Evolutionary conservation across 768 basidiomycete species (phyloP).

Genomic region (Russula foetens): DNA sequence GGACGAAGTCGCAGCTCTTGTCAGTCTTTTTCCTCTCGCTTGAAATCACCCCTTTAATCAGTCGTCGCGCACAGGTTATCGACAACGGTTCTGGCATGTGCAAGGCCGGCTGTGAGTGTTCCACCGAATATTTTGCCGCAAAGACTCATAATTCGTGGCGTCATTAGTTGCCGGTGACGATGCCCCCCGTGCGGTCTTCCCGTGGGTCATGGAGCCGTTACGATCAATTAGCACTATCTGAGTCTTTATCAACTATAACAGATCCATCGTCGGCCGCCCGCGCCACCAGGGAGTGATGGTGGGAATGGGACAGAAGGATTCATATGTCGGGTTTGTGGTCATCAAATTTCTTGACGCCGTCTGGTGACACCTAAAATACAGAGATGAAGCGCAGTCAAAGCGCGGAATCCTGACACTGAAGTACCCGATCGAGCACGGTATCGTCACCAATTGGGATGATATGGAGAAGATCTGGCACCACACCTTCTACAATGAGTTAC

Average conservation of each 20-base stretch:
- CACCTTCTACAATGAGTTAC: constrained; percentile 84
- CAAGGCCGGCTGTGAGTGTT: constrained; percentile 92
- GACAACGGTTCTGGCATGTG: constrained; percentile 99
- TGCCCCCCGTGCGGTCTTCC: constrained; percentile 93
- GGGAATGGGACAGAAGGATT: constrained; percentile 95
- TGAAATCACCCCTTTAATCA: not conserved
- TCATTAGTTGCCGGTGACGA: constrained; percentile 80
- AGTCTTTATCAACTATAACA: constrained; percentile 23
- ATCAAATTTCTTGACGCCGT: not conserved
- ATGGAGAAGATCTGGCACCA: constrained; percentile 99
- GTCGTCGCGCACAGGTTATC: constrained; percentile 48
- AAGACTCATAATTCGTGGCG: constrained; percentile 68
- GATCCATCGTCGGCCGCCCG: constrained; percentile 90
- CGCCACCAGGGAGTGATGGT: constrained; percentile 96
- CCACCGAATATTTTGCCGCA: constrained; percentile 18
- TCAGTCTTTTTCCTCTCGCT: constrained; percentile 24
- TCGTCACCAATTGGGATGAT: constrained; percentile 98
- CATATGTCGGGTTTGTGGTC: constrained; percentile 76
- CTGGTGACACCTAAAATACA: constrained; percentile 26
- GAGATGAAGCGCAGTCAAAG: constrained; percentile 90
- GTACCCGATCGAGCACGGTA: constrained; percentile 91
- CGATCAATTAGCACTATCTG: not conserved
- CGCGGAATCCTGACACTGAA: constrained; percentile 91
- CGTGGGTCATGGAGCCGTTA: constrained; percentile 45
- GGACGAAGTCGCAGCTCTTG: constrained; percentile 56